A percentile compares a stretch with the other conserved stretches of the same genome.
These are phyloP conservation scores for Entoloma clypeatum DNA, from an alignment of 1,284 basidiomycete genomes.

Conservation along the genomic window DNA sequence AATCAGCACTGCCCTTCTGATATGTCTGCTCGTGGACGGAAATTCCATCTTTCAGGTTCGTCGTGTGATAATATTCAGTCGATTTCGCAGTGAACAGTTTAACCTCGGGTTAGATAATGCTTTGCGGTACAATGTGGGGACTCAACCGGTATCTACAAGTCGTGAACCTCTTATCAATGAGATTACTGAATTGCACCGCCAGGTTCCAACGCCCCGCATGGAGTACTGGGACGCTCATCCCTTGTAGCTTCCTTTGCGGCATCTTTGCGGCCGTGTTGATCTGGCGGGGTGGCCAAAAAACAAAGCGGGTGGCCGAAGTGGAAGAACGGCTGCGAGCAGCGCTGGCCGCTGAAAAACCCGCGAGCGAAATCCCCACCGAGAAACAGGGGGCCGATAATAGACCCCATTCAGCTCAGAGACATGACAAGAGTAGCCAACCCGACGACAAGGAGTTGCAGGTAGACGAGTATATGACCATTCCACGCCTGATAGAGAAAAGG, in stretches of 20 bases:
- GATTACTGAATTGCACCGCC: constrained; percentile 3
- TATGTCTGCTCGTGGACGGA: constrained; percentile 69
- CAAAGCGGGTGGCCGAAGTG: constrained; percentile 75
- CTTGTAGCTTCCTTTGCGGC: constrained; percentile 75
- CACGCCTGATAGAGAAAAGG: constrained; percentile 20
- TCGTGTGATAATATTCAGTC: constrained; percentile 2
- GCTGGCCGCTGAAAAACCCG: constrained; percentile 43
- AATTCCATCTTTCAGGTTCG: constrained; percentile 78
- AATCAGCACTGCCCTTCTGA: constrained; percentile 54
- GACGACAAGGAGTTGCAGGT: constrained; percentile 23
- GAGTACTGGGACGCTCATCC: constrained; percentile 73
- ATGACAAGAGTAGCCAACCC: too few relatives aligned
- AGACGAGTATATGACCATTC: constrained; percentile 38
- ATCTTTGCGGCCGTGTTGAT: constrained; percentile 78
- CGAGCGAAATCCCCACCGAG: neutral
- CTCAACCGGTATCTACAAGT: constrained; percentile 48
- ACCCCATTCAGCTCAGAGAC: too few relatives aligned
- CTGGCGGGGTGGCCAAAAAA: constrained; percentile 73
- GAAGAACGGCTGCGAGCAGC: constrained; percentile 67
- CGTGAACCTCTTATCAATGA: neutral
- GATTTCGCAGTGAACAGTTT: constrained; percentile 1
- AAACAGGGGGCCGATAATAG: neutral
- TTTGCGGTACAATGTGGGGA: constrained; percentile 83
- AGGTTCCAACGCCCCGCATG: constrained; percentile 63
- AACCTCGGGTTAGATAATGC: constrained; percentile 41